Percentiles rank a stretch among this genome's conserved stretches.
Evolutionary conservation across 768 basidiomycete genomes (phyloP).

Genomic region (Hypsizygus marmoreus): DNA sequence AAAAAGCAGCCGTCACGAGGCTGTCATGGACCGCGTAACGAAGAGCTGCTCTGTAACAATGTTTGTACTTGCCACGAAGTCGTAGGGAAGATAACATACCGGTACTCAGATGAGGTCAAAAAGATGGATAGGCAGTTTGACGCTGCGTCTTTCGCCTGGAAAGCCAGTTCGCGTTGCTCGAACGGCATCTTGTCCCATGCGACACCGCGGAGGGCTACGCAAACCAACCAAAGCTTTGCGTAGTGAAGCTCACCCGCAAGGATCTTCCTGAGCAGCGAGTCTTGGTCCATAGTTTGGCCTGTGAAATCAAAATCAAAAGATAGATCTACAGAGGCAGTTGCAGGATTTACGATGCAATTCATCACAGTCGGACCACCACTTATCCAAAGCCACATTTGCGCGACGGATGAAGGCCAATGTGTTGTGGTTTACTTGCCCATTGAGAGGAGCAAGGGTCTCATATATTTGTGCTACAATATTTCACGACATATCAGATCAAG

Average conservation of each 20-base stretch:
- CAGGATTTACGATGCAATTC: constrained; percentile 68
- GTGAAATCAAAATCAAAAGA: constrained; percentile 10
- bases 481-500: constrained; percentile 2
- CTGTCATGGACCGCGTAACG: constrained; percentile 93
- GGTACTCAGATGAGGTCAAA: constrained; percentile 76
- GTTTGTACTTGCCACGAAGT: neutral
- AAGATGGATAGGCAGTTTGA: constrained; percentile 84
- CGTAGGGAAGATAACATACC: constrained; percentile 44
- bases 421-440: constrained; percentile 83
- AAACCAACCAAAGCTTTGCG: constrained; percentile 93
- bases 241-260: constrained; percentile 88
- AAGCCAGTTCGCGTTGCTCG: constrained; percentile 92
- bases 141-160: constrained; percentile 94
- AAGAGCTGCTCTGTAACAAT: constrained; percentile 67
- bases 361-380: constrained; percentile 91
- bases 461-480: constrained; percentile 78
- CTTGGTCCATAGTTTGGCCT: constrained; percentile 84
- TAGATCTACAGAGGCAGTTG: neutral
- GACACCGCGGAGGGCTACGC: constrained; percentile 87
- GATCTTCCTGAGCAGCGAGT: constrained; percentile 83
- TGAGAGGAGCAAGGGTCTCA: constrained; percentile 83
- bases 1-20: constrained; percentile 89
- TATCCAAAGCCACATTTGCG: constrained; percentile 83
- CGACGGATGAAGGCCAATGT: constrained; percentile 87
- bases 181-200: constrained; percentile 97